Percentiles rank a stretch among this genome's conserved stretches.
Evolutionary conservation across 2,329 filamentous ascomycete genomes (phyloP).

Genomic region (Ophiostoma ulmi): DNA sequence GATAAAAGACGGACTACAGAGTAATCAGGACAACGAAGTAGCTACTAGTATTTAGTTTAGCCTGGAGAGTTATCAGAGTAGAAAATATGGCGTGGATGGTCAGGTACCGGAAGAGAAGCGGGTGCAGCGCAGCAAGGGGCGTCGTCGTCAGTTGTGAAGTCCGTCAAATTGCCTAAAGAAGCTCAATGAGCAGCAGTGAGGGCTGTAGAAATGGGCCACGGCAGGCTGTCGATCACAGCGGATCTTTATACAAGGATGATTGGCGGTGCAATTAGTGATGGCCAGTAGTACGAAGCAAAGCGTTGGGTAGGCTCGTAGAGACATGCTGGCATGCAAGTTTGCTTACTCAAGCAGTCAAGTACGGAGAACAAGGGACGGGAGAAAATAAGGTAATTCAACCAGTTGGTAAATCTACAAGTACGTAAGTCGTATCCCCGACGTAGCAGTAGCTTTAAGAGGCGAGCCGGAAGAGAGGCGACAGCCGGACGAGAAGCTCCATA

Average conservation of each 20-base stretch:
- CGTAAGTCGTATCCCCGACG: neutral
- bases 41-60: neutral
- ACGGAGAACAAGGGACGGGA: neutral
- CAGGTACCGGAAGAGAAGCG: neutral
- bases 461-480: neutral
- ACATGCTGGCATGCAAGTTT: neutral
- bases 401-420: neutral
- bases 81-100: neutral
- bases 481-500: slow-evolving; percentile 9
- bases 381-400: neutral
- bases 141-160: neutral
- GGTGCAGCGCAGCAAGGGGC: neutral
- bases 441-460: slow-evolving; percentile 1
- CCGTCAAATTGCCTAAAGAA: neutral
- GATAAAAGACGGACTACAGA: neutral
- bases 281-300: neutral
- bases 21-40: neutral
- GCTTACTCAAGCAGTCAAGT: neutral
- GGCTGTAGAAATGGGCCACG: neutral
- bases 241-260: neutral
- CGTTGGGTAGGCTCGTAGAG: neutral
- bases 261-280: neutral
- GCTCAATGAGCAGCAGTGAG: neutral
- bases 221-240: neutral
- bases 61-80: neutral